phyloP scores from a whole-genome alignment of 345 rosid genomes.

The Lepidium aucheri region DNA sequence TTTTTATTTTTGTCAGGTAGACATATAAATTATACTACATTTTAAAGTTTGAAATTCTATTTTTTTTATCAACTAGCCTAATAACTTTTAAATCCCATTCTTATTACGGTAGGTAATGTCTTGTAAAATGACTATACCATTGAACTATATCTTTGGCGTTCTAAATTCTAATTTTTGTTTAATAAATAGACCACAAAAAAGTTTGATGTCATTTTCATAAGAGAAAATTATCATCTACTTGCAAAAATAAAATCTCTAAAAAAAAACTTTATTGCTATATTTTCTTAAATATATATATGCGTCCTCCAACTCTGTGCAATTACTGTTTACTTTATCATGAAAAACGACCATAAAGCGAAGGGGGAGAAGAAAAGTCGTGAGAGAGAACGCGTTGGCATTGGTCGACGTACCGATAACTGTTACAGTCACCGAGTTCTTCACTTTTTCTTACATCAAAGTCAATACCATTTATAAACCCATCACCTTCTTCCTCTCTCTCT shows the following conservation, averaged over 20 bases:
- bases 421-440: constrained; percentile 27
- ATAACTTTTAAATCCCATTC: too few relatives aligned
- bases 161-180: too few relatives aligned
- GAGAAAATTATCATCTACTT: not conserved
- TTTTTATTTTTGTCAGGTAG: too few relatives aligned
- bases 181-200: too few relatives aligned
- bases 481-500: not conserved
- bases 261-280: not conserved
- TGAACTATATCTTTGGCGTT: too few relatives aligned
- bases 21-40: too few relatives aligned
- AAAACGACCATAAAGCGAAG: not conserved
- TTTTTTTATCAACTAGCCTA: too few relatives aligned
- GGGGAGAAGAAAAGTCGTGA: constrained; percentile 38
- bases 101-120: too few relatives aligned
- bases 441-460: constrained; percentile 17
- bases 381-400: constrained; percentile 34
- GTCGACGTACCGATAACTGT: constrained; percentile 17
- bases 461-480: constrained; percentile 18
- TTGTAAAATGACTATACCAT: too few relatives aligned
- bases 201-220: too few relatives aligned
- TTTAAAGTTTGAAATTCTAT: too few relatives aligned
- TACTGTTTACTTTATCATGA: not conserved
- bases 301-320: not conserved
- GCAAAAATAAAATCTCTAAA: not conserved
- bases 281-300: not conserved